phyloP scores from a whole-genome alignment of 2,329 filamentous ascomycete genomes.

The Penicillium sp. region DNA sequence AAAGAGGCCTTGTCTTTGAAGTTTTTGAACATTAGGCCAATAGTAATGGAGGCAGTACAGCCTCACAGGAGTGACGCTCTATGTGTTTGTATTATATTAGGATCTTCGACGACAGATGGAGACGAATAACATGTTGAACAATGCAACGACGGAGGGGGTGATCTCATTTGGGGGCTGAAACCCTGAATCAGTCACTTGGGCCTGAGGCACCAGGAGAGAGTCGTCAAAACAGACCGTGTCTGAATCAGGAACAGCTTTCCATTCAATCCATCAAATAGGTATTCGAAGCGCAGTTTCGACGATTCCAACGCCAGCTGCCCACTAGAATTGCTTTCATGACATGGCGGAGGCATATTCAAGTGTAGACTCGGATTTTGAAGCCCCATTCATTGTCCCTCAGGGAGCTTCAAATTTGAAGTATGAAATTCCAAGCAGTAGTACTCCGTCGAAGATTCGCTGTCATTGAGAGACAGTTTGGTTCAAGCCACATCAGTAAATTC shows the following conservation, averaged over 20 bases:
- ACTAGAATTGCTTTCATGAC: too few species aligned
- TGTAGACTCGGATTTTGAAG: background rate
- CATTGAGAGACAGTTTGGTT: constrained; percentile 38
- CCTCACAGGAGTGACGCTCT: background rate
- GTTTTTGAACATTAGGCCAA: constrained; percentile 27
- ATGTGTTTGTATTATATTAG: too few species aligned
- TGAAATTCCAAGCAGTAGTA: constrained; percentile 23
- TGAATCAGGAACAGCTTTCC: background rate
- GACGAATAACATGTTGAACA: background rate
- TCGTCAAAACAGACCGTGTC: too few species aligned
- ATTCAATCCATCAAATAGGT: background rate
- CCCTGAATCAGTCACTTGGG: too few species aligned
- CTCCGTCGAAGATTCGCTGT: constrained; percentile 24
- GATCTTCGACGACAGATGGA: too few species aligned
- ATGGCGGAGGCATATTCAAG: background rate
- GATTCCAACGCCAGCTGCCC: too few species aligned
- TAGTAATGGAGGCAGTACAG: background rate
- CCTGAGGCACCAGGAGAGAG: background rate
- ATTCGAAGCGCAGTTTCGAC: background rate
- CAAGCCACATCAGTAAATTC: constrained; percentile 40
- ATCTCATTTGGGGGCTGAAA: background rate
- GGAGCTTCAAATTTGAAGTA: constrained; percentile 8
- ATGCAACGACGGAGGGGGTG: background rate
- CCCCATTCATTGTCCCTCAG: background rate
- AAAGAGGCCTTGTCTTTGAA: constrained; percentile 28